A percentile compares a stretch with the other conserved stretches of the same genome.
phyloP scores from a whole-genome alignment of 2,329 filamentous ascomycete genomes.

The Botrytis tulipae region DNA sequence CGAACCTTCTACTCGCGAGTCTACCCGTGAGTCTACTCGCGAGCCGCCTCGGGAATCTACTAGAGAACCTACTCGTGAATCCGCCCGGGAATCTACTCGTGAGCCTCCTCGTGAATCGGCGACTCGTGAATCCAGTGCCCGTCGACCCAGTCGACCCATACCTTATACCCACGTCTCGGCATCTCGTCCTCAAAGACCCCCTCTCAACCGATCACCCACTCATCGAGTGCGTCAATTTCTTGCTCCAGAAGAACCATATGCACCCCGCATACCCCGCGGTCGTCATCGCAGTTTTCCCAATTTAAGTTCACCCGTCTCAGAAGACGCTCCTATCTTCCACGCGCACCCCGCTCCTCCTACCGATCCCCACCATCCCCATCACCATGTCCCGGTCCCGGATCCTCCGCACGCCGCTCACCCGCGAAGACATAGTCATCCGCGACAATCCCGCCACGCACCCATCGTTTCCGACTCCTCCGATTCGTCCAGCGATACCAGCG shows the following conservation, averaged over 20 bases:
- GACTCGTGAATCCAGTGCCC: background rate
- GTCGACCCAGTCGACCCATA: conserved; percentile 23
- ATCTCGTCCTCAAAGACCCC: conserved; percentile 32
- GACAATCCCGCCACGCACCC: conserved; percentile 29
- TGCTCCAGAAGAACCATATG: conserved; percentile 42
- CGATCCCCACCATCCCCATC: conserved; percentile 7
- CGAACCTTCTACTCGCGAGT: conserved; percentile 19
- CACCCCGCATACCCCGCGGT: conserved; percentile 27
- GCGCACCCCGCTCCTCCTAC: conserved; percentile 20
- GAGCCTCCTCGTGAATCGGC: background rate
- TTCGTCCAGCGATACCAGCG: conserved; percentile 3
- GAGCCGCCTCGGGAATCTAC: conserved; percentile 21
- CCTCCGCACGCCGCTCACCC: conserved; percentile 19
- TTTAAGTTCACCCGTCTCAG: conserved; percentile 30
- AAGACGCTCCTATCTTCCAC: conserved; percentile 29
- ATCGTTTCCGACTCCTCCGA: conserved; percentile 8
- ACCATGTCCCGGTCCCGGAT: background rate
- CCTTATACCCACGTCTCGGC: conserved; percentile 28
- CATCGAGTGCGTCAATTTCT: conserved; percentile 43
- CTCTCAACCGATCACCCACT: conserved; percentile 35
- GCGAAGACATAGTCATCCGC: conserved; percentile 52
- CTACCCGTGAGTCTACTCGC: conserved; percentile 26
- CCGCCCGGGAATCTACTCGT: background rate
- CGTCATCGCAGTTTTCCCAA: conserved; percentile 36
- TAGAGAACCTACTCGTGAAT: conserved; percentile 22